A percentile compares a stretch with the other conserved stretches of the same genome.
These are phyloP conservation scores for Pulveroboletus sp. DNA, from an alignment of 768 basidiomycete species.

Conservation along the genomic window DNA sequence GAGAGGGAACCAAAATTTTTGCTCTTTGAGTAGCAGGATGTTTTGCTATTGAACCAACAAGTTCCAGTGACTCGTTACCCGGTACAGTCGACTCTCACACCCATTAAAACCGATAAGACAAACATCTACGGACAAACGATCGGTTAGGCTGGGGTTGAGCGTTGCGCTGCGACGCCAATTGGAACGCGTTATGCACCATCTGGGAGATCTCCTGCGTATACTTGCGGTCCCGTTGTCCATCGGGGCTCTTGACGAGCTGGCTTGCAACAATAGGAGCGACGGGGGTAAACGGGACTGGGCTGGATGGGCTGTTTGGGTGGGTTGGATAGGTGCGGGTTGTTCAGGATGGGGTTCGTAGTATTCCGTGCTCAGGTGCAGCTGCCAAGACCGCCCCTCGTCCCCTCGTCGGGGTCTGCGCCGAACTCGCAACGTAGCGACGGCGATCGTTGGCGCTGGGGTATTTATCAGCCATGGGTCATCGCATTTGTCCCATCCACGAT, in stretches of 20 bases:
- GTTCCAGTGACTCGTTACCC: too few relatives aligned
- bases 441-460: too few relatives aligned
- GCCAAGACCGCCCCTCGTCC: too few relatives aligned
- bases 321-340: constrained; percentile 15
- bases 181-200: constrained; percentile 52
- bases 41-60: too few relatives aligned
- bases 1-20: too few relatives aligned
- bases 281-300: constrained; percentile 20
- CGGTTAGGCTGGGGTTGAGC: neutral
- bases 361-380: constrained; percentile 12
- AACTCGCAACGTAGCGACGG: too few relatives aligned
- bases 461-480: neutral
- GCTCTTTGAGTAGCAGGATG: too few relatives aligned
- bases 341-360: constrained; percentile 29
- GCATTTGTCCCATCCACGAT: constrained; percentile 9
- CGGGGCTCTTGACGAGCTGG: constrained; percentile 15
- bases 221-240: constrained; percentile 62
- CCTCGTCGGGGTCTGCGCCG: too few relatives aligned
- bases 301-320: constrained; percentile 10
- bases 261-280: constrained; percentile 3
- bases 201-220: constrained; percentile 91
- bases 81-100: too few relatives aligned
- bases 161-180: neutral
- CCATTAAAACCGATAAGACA: too few relatives aligned
- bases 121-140: constrained; percentile 63